A percentile compares a stretch with the other conserved stretches of the same genome.
phyloP scores from a whole-genome alignment of 345 rosid genomes.

The Hibiscus syriacus region DNA sequence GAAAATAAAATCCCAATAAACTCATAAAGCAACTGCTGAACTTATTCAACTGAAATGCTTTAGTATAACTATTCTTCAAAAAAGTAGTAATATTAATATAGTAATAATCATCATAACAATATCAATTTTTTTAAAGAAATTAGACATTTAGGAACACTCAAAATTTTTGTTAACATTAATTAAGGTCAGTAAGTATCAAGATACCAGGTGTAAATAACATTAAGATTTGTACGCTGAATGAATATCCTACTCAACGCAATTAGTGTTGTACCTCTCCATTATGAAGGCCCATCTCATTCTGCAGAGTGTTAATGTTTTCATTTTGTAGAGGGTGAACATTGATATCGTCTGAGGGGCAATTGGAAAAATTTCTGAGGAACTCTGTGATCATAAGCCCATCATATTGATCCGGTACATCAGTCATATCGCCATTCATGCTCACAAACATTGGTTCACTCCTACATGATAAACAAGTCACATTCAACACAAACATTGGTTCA shows the following conservation, averaged over 20 bases:
- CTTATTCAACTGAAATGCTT: constrained; percentile 8
- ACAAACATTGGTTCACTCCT: constrained; percentile 60
- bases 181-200: not conserved
- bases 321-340: constrained; percentile 12
- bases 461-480: constrained; percentile 20
- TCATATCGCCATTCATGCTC: constrained; percentile 37
- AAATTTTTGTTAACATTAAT: not conserved
- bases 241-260: constrained; percentile 8
- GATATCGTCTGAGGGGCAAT: constrained; percentile 30
- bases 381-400: constrained; percentile 76
- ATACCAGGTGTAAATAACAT: not conserved
- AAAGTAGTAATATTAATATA: not conserved
- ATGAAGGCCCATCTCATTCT: constrained; percentile 50
- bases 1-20: constrained; percentile 20
- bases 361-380: constrained; percentile 53
- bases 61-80: not conserved
- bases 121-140: not conserved
- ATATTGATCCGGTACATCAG: constrained; percentile 61
- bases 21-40: not conserved
- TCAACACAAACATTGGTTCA: too few relatives aligned
- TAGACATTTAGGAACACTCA: not conserved
- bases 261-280: constrained; percentile 55
- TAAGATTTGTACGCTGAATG: not conserved
- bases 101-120: not conserved
- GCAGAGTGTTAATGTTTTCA: constrained; percentile 14